phyloP scores from a whole-genome alignment of 2,329 filamentous ascomycete species.

The Phyllosticta capitalensis region DNA sequence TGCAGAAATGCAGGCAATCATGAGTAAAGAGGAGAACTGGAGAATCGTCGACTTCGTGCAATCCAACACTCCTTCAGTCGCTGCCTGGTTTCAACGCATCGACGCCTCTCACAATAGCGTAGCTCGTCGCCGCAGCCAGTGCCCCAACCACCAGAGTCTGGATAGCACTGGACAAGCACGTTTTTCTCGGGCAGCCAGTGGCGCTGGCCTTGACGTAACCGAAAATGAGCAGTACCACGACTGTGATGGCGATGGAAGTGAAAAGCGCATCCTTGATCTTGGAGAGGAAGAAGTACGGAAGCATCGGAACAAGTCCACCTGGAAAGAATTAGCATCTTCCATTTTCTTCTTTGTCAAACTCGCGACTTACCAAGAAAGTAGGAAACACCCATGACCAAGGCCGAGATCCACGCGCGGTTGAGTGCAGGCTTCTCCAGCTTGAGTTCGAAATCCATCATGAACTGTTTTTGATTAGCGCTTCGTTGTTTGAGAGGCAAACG shows the following conservation, averaged over 20 bases:
- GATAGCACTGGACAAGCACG: slow-evolving; percentile 3
- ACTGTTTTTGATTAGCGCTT: too few species aligned
- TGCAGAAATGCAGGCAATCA: background rate
- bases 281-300: slow-evolving; percentile 42
- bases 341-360: slow-evolving; percentile 6
- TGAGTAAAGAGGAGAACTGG: background rate
- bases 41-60: background rate
- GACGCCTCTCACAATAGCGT: slow-evolving; percentile 10
- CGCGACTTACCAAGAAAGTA: slow-evolving; percentile 23
- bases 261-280: slow-evolving; percentile 34
- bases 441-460: slow-evolving; percentile 53
- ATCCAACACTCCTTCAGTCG: background rate
- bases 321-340: background rate
- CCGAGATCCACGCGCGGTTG: slow-evolving; percentile 39
- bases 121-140: slow-evolving; percentile 10
- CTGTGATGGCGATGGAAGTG: slow-evolving; percentile 44
- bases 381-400: slow-evolving; percentile 29
- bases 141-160: slow-evolving; percentile 9
- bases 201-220: slow-evolving; percentile 39
- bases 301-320: slow-evolving; percentile 36
- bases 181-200: slow-evolving; percentile 4
- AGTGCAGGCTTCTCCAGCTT: slow-evolving; percentile 36
- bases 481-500: too few species aligned
- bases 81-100: slow-evolving; percentile 5
- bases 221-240: slow-evolving; percentile 40